Evolutionary conservation across 169 alveolate genomes (phyloP).

Genomic region (Miamiensis avidus): DNA sequence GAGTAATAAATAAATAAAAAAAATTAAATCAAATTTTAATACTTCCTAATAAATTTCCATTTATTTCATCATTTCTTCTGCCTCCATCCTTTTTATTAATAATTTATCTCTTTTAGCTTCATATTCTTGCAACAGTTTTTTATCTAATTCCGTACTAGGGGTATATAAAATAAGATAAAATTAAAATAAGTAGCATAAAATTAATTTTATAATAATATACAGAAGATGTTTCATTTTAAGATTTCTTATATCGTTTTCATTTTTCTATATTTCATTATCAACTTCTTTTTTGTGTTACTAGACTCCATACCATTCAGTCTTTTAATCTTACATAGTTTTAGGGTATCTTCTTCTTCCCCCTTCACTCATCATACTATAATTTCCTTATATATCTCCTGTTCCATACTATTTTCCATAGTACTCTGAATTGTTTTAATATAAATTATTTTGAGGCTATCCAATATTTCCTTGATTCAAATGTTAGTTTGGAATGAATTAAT

Average conservation of each 20-base stretch:
- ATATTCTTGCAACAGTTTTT: not conserved
- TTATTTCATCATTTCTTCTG: not conserved
- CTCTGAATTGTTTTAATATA: not conserved
- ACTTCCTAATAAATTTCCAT: not conserved
- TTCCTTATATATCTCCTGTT: too few relatives aligned
- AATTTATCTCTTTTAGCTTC: not conserved
- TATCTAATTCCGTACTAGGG: not conserved
- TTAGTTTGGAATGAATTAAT: not conserved
- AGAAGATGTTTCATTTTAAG: not conserved
- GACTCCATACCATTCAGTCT: not conserved
- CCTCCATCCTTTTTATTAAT: not conserved
- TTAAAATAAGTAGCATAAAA: not conserved
- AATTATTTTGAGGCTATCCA: not conserved
- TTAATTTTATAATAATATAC: not conserved
- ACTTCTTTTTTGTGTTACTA: not conserved
- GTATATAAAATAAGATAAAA: too few relatives aligned
- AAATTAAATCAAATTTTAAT: too few relatives aligned
- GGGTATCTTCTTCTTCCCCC: not conserved
- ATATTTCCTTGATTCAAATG: too few relatives aligned
- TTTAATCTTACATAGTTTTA: too few relatives aligned
- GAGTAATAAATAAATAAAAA: too few relatives aligned
- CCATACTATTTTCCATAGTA: not conserved
- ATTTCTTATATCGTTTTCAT: not conserved
- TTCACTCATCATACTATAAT: not conserved
- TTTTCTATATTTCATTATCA: not conserved